Percentiles rank a stretch among this genome's conserved stretches.
phyloP scores from a whole-genome alignment of 2,329 filamentous ascomycete species.

The Trichophyton equinum region DNA sequence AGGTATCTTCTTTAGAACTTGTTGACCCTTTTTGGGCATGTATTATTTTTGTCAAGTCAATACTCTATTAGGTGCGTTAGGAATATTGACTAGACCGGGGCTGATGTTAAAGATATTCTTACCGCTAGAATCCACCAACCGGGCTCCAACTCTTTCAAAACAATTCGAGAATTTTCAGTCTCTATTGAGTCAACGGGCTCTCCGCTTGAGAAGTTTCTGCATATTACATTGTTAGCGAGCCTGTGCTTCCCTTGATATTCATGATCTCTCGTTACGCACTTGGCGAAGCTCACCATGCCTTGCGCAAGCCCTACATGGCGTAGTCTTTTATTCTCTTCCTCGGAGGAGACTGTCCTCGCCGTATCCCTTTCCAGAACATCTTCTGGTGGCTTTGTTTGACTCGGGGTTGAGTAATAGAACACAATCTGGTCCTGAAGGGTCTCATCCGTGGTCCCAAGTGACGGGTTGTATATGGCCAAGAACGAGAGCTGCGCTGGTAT shows the following conservation, averaged over 20 bases:
- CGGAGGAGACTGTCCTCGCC: conserved; percentile 20
- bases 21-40: conserved; percentile 24
- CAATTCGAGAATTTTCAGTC: conserved; percentile 74
- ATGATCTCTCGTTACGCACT: conserved; percentile 31
- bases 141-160: conserved; percentile 74
- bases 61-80: conserved; percentile 41
- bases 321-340: conserved; percentile 72
- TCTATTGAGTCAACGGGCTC: conserved; percentile 72
- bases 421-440: conserved; percentile 72
- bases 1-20: neutral
- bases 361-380: conserved; percentile 16
- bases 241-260: neutral
- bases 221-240: neutral
- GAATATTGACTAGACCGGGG: neutral
- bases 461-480: conserved; percentile 89
- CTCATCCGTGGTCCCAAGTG: conserved; percentile 59
- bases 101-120: conserved; percentile 27
- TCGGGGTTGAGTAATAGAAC: conserved; percentile 62
- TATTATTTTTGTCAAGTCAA: conserved; percentile 67
- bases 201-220: conserved; percentile 66
- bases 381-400: conserved; percentile 17
- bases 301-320: conserved; percentile 92
- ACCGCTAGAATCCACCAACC: conserved; percentile 96
- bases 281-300: conserved; percentile 87
- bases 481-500: conserved; percentile 78